Evolutionary conservation across 192 early-diverging fungal species (phyloP), one percentile per base, ranked within the genome.

Genomic region (Linnemannia zychae): DNA sequence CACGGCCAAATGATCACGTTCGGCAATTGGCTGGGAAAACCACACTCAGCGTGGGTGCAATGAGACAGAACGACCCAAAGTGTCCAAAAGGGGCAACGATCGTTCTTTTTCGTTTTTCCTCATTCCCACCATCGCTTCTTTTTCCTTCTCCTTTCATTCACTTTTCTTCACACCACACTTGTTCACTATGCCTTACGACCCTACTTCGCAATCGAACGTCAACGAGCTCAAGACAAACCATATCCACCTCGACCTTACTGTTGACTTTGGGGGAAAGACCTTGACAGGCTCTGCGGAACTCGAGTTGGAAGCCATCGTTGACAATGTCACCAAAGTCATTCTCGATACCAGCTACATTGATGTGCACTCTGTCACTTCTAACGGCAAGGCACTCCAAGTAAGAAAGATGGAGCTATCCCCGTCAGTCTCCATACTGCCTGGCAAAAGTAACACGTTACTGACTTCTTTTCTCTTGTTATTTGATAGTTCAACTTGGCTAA

Each of bases 121-220:
- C 12, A 17, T 9, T 34, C 67, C 36, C n/a, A n/a, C n/a, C n/a
- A n/a, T n/a, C n/a, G n/a, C 38, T 28, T 28, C 9, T 47, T 20
- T 38, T 48, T 34, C 18, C 28, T 15, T 33, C 28, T 53, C 33
- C 33, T 47, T 72, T 49, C 48, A 36, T 53, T 22, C 0, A 28
- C 52, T n/a, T 60, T 38, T 52, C 33, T 33, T 0, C 44, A 6
- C 24, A 40, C 69, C 20, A 22, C 50, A n/a, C 40, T 24, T 28
- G 36, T 24, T 28, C 68, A 76, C 13, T 47, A 88, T 86, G 83
- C 63, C 78, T 28, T 88, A 89, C 73, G 98, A 99, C 84, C 96
- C 95, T 36, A 97, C 93, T 86, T 95, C 94, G 72, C 94, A 93
- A 71, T 93, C 97, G 13, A 98, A 97, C 87, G 90, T 94, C 47